A percentile compares a stretch with the other conserved stretches of the same genome.
These are phyloP conservation scores for Coemansia sp. DNA, from an alignment of 192 early-diverging fungal species.

Conservation along the genomic window DNA sequence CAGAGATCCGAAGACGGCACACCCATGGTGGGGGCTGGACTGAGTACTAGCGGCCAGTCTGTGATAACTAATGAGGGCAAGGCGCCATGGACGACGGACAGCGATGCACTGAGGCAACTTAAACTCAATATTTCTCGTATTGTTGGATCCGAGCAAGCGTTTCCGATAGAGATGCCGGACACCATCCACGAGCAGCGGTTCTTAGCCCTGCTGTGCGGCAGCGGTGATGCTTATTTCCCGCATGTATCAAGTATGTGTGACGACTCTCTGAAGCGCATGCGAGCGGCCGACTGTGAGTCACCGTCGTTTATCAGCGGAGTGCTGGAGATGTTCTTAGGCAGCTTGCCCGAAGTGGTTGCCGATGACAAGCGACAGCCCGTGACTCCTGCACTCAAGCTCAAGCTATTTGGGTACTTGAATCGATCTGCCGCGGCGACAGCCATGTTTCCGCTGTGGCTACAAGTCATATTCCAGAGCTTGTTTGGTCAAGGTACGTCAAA, in stretches of 20 bases:
- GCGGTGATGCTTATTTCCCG: constrained; percentile 72
- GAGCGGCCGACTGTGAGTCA: constrained; percentile 72
- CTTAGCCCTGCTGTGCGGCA: constrained; percentile 34
- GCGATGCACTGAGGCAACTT: constrained; percentile 28
- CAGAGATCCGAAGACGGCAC: neutral
- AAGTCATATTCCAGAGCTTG: constrained; percentile 77
- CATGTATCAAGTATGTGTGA: constrained; percentile 66
- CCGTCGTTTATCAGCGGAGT: constrained; percentile 53
- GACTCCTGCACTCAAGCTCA: constrained; percentile 24
- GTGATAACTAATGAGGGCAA: constrained; percentile 72
- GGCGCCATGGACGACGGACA: constrained; percentile 62
- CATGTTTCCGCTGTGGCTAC: constrained; percentile 66
- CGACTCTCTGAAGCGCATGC: constrained; percentile 72
- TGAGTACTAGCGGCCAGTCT: constrained; percentile 11
- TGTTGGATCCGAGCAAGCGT: constrained; percentile 33
- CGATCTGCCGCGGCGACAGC: constrained; percentile 70
- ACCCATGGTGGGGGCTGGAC: constrained; percentile 12
- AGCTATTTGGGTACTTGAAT: constrained; percentile 35
- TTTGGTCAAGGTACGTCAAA: constrained; percentile 65
- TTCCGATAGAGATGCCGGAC: constrained; percentile 43
- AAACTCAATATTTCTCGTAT: constrained; percentile 28
- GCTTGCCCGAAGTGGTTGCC: constrained; percentile 10
- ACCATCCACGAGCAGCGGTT: constrained; percentile 56
- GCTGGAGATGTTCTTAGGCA: constrained; percentile 67
- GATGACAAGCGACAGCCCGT: constrained; percentile 18